A percentile compares a stretch with the other conserved stretches of the same genome.
These are phyloP conservation scores for Pisolithus orientalis DNA, from an alignment of 768 basidiomycete genomes.

Conservation along the genomic window DNA sequence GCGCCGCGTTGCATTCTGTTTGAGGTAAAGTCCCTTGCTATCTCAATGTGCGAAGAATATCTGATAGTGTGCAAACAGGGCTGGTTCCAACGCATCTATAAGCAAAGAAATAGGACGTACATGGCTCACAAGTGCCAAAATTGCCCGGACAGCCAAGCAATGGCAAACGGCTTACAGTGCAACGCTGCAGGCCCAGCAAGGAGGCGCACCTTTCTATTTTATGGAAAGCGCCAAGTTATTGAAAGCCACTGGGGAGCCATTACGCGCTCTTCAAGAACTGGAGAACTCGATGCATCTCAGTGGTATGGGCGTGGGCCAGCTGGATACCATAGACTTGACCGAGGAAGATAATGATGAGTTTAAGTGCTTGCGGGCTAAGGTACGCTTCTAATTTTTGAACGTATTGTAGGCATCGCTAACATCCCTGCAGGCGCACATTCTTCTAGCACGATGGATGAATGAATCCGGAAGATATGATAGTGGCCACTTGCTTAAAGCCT, in stretches of 20 bases:
- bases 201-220: constrained; percentile 67
- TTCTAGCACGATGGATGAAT: constrained; percentile 89
- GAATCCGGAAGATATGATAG: constrained; percentile 80
- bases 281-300: constrained; percentile 61
- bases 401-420: neutral
- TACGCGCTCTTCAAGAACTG: constrained; percentile 83
- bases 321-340: constrained; percentile 52
- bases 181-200: constrained; percentile 80
- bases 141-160: constrained; percentile 92
- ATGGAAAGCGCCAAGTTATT: constrained; percentile 87
- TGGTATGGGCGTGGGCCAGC: constrained; percentile 38
- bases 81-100: constrained; percentile 31
- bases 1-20: constrained; percentile 74
- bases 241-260: constrained; percentile 69
- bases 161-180: constrained; percentile 97
- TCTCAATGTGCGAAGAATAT: neutral
- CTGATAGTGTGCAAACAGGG: constrained; percentile 8
- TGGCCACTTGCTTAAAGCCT: constrained; percentile 53
- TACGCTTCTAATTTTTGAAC: constrained; percentile 16
- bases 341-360: constrained; percentile 41
- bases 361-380: constrained; percentile 67
- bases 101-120: constrained; percentile 66
- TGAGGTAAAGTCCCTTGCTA: constrained; percentile 43
- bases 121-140: constrained; percentile 93
- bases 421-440: constrained; percentile 54